A percentile compares a stretch with the other conserved stretches of the same genome.
These are phyloP conservation scores for Trichosporon sp. DNA, from an alignment of 1,284 basidiomycete genomes.

Conservation along the genomic window DNA sequence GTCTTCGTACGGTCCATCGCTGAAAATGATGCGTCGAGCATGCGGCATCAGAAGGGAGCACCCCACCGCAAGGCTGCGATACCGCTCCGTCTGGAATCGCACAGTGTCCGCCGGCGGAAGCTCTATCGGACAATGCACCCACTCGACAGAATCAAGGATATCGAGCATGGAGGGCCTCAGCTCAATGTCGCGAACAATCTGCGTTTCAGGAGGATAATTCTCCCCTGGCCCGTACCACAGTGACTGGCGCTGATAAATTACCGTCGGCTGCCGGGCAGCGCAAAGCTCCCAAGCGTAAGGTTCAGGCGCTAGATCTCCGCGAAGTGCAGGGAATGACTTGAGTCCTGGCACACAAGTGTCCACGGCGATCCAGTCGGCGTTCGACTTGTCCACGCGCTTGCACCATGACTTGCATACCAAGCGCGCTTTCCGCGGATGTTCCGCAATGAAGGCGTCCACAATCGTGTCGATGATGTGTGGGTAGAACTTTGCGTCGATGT, in stretches of 20 bases:
- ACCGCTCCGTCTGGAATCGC: background rate
- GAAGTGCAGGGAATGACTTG: background rate
- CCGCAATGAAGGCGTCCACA: background rate
- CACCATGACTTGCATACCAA: background rate
- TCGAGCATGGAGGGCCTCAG: background rate
- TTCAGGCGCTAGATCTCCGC: background rate
- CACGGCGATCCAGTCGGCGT: background rate
- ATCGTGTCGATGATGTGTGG: background rate
- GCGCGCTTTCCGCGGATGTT: background rate
- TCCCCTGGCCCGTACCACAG: background rate
- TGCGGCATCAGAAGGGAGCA: background rate
- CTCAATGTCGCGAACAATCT: background rate
- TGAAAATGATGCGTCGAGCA: background rate
- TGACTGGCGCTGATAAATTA: background rate
- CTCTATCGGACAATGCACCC: background rate
- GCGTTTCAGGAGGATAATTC: background rate
- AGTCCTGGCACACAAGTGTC: background rate
- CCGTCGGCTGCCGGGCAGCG: background rate
- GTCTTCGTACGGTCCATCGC: background rate
- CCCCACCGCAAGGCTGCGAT: background rate
- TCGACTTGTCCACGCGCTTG: background rate
- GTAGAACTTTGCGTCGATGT: background rate
- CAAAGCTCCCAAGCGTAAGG: background rate
- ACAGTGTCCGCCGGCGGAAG: background rate
- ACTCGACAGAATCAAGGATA: background rate